Conservation (phyloP, 2,329 filamentous ascomycete genomes). For the Catunica adiposa region DNA sequence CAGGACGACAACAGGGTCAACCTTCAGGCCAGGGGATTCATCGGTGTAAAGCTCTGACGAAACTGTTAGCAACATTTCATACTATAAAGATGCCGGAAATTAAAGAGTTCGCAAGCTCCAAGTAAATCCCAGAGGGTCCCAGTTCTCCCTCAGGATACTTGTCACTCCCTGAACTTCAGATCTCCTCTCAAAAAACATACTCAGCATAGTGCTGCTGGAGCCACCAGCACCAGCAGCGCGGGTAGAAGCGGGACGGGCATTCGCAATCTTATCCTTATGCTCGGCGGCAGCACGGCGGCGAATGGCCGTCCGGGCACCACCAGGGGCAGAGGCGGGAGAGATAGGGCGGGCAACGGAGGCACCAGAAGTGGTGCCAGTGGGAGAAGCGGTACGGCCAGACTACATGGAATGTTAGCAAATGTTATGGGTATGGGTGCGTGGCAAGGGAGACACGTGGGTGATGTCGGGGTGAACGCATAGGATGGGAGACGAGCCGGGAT, state of each 20-base stretch:
- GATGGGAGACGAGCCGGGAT: neutral
- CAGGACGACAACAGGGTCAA: constrained; percentile 92
- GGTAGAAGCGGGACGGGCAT: constrained; percentile 82
- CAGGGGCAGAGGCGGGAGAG: constrained; percentile 66
- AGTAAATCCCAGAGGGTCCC: neutral
- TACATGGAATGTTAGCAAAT: neutral
- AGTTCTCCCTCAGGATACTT: neutral
- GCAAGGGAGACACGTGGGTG: constrained; percentile 7
- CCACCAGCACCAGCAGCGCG: constrained; percentile 86
- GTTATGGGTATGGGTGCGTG: neutral
- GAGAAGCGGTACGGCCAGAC: constrained; percentile 36
- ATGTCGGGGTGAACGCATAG: no score
- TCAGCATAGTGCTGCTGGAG: constrained; percentile 96
- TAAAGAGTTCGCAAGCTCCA: neutral
- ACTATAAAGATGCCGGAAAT: neutral
- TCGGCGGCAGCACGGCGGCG: constrained; percentile 89
- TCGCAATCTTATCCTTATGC: constrained; percentile 92
- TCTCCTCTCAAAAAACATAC: constrained; percentile 35
- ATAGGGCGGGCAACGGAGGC: constrained; percentile 59
- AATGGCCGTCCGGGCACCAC: constrained; percentile 88
- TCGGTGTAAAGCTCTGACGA: constrained; percentile 78
- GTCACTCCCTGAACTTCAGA: neutral
- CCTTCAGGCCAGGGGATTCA: constrained; percentile 91
- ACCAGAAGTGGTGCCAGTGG: constrained; percentile 42
- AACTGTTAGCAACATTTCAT: constrained; percentile 2